Conservation (phyloP, 768 basidiomycete species). For the Suillus clintonianus region DNA sequence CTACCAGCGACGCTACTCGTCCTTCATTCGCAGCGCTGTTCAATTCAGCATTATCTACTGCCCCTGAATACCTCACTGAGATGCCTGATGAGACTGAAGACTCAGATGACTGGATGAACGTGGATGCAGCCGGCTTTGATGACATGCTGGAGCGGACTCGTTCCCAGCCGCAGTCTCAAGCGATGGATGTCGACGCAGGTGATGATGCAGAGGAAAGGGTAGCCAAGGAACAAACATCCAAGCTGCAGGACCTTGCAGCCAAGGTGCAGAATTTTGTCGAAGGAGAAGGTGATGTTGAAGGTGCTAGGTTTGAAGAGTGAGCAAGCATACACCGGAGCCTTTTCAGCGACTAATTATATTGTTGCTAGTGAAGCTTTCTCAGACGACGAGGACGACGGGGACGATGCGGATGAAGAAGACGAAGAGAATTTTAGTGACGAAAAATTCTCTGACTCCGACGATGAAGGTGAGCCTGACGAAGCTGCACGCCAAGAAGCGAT, state of each 20-base stretch:
- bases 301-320: constrained; percentile 90
- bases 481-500: constrained; percentile 62
- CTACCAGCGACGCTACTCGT: constrained; percentile 55
- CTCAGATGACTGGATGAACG: constrained; percentile 82
- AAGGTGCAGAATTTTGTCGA: constrained; percentile 92
- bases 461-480: constrained; percentile 30
- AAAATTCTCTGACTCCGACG: constrained; percentile 46
- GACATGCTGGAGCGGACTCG: constrained; percentile 56
- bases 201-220: constrained; percentile 43
- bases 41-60: constrained; percentile 57
- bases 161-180: constrained; percentile 20
- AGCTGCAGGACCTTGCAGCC: constrained; percentile 73
- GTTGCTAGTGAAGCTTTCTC: constrained; percentile 62
- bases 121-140: constrained; percentile 78
- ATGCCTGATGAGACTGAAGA: constrained; percentile 53
- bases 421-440: constrained; percentile 50
- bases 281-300: constrained; percentile 85
- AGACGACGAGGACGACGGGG: constrained; percentile 51
- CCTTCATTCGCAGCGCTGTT: constrained; percentile 78
- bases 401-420: constrained; percentile 16
- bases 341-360: constrained; percentile 6
- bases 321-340: constrained; percentile 28
- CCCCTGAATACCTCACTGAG: constrained; percentile 26
- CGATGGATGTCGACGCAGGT: constrained; percentile 52
- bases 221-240: constrained; percentile 65